Percentiles rank a stretch among this genome's conserved stretches.
These are phyloP conservation scores for Penicillium nordicum DNA, from an alignment of 2,329 filamentous ascomycete species.

Conservation along the genomic window DNA sequence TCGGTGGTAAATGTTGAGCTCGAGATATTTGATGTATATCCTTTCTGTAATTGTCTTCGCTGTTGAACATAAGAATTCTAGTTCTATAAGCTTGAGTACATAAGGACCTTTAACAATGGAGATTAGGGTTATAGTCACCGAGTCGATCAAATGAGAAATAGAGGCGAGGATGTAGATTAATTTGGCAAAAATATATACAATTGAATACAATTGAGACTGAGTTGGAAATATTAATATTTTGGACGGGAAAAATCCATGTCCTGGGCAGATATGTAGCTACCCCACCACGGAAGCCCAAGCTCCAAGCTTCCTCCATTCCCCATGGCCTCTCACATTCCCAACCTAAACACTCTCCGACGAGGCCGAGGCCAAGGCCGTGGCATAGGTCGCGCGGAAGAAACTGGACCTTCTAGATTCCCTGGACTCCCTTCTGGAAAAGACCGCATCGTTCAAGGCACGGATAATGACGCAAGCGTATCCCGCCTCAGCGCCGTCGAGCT, in stretches of 20 bases:
- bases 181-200: not conserved
- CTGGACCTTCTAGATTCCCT: conserved; percentile 27
- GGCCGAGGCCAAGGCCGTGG: conserved; percentile 48
- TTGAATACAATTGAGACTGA: too few relatives aligned
- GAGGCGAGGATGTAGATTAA: not conserved
- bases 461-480: conserved; percentile 85
- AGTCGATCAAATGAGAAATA: not conserved
- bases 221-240: not conserved
- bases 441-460: conserved; percentile 77
- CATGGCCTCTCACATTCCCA: conserved; percentile 77
- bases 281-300: conserved; percentile 17
- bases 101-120: too few relatives aligned
- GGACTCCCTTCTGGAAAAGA: conserved; percentile 54
- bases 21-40: not conserved
- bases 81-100: not conserved
- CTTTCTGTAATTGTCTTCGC: not conserved
- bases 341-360: conserved; percentile 62
- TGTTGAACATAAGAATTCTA: not conserved
- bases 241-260: not conserved
- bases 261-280: conserved; percentile 8
- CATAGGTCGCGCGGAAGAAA: conserved; percentile 18
- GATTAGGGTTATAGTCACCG: not conserved
- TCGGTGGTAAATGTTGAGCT: not conserved
- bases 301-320: conserved; percentile 19
- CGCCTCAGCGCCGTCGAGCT: conserved; percentile 81